A percentile compares a stretch with the other conserved stretches of the same genome.
Evolutionary conservation across 257 asterid species (phyloP).

Genomic region (Paraleonurus japonicus): DNA sequence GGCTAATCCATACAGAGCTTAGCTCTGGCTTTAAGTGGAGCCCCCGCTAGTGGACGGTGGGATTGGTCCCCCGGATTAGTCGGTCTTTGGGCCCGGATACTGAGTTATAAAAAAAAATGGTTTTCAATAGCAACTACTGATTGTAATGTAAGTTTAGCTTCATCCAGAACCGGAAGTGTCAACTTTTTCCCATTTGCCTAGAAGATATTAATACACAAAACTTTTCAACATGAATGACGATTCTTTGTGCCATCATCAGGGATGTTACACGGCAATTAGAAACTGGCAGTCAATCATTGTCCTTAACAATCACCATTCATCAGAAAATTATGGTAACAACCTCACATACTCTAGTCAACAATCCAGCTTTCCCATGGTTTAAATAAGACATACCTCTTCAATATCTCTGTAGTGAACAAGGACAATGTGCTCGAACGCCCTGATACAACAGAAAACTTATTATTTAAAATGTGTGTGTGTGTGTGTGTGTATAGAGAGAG

Average conservation of each 20-base stretch:
- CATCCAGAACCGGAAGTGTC: not conserved
- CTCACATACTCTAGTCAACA: conserved; percentile 2
- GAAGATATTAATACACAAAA: conserved; percentile 1
- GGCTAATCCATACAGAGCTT: too few species aligned
- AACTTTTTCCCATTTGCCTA: conserved; percentile 3
- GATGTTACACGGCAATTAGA: conserved; percentile 18
- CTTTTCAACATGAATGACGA: conserved; percentile 10
- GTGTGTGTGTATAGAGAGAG: too few species aligned
- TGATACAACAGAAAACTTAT: conserved; percentile 39
- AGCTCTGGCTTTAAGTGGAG: too few species aligned
- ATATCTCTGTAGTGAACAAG: conserved; percentile 97
- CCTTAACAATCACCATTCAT: conserved; percentile 12
- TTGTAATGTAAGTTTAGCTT: conserved; percentile 10
- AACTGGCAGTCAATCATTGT: conserved; percentile 8
- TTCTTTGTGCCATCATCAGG: conserved; percentile 9
- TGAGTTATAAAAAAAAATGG: too few species aligned
- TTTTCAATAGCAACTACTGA: conserved; percentile 9
- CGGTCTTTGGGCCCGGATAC: too few species aligned
- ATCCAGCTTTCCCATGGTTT: conserved; percentile 12
- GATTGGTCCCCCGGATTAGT: too few species aligned
- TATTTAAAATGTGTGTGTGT: not conserved
- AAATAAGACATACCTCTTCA: conserved; percentile 59
- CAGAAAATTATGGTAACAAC: conserved; percentile 17
- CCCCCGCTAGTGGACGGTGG: too few species aligned
- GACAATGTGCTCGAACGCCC: conserved; percentile 89